These are phyloP conservation scores for Penicillium nordicum DNA, from an alignment of 2,329 filamentous ascomycete genomes.

Conservation along the genomic window DNA sequence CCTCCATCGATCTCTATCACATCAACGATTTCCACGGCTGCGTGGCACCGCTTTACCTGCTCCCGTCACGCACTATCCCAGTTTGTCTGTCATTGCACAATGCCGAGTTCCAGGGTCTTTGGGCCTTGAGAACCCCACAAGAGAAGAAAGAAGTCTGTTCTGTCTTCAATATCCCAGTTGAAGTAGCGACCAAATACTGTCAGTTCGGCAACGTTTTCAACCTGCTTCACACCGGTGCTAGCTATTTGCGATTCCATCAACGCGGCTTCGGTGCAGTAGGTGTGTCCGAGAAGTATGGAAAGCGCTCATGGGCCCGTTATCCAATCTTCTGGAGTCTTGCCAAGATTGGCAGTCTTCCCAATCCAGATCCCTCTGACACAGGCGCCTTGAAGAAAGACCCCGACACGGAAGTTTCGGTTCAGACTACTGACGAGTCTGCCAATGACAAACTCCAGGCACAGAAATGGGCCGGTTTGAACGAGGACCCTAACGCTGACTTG, in stretches of 20 bases:
- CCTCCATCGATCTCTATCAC: constrained; percentile 62
- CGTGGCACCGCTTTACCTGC: constrained; percentile 61
- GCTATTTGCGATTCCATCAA: constrained; percentile 64
- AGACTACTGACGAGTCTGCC: constrained; percentile 56
- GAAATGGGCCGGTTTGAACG: constrained; percentile 63
- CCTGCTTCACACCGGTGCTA: constrained; percentile 62
- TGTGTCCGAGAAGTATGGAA: constrained; percentile 66
- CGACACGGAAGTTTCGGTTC: constrained; percentile 55
- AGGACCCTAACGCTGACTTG: constrained; percentile 61
- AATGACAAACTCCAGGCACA: constrained; percentile 60
- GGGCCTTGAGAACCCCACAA: constrained; percentile 61
- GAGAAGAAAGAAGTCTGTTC: constrained; percentile 62
- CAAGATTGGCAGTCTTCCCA: constrained; percentile 61
- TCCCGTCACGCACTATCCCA: constrained; percentile 57
- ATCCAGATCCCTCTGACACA: constrained; percentile 63
- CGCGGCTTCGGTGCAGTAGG: constrained; percentile 67
- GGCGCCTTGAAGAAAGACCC: constrained; percentile 57
- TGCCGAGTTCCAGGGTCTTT: constrained; percentile 66
- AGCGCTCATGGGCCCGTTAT: constrained; percentile 63
- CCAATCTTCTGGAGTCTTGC: constrained; percentile 67
- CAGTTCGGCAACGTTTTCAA: constrained; percentile 69
- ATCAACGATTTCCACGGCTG: constrained; percentile 66
- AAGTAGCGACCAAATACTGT: constrained; percentile 2
- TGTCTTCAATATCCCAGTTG: constrained; percentile 56
- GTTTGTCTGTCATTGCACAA: constrained; percentile 66